Conservation (phyloP, 176 grass and related monocot species). For the Oryza nivara region DNA sequence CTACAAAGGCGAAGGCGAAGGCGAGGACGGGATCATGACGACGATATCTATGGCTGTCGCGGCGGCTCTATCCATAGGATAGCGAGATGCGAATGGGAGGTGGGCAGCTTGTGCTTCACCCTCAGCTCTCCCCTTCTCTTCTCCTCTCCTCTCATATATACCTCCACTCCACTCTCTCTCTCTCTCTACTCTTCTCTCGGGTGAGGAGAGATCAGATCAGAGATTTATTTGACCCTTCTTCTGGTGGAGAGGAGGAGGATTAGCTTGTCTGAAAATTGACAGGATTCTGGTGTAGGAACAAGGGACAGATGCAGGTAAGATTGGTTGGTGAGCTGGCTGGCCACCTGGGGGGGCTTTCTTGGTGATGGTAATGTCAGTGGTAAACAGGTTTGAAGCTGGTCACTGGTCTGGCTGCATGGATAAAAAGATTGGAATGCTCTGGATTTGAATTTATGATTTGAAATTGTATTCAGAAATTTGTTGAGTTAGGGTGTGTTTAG, state of each 20-base stretch:
- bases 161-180: neutral
- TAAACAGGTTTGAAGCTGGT: neutral
- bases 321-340: constrained; percentile 7
- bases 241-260: too few species aligned
- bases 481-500: too few species aligned
- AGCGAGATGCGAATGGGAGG: constrained; percentile 11
- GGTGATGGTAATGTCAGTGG: neutral
- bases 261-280: neutral
- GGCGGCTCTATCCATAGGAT: constrained; percentile 54
- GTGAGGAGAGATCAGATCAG: neutral
- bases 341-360: neutral
- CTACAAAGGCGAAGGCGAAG: constrained; percentile 51
- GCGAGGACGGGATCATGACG: constrained; percentile 41
- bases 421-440: neutral
- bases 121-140: neutral
- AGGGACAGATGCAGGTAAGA: constrained; percentile 40
- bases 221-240: constrained; percentile 9
- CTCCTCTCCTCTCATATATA: constrained; percentile 23
- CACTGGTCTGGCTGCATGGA: neutral
- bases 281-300: neutral
- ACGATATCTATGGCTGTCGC: constrained; percentile 60
- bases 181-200: neutral
- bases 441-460: neutral
- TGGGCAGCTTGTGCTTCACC: constrained; percentile 4
- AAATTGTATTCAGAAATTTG: neutral